These are phyloP conservation scores for Ceratonia siliqua DNA, from an alignment of 306 rosid species.

Conservation along the genomic window DNA sequence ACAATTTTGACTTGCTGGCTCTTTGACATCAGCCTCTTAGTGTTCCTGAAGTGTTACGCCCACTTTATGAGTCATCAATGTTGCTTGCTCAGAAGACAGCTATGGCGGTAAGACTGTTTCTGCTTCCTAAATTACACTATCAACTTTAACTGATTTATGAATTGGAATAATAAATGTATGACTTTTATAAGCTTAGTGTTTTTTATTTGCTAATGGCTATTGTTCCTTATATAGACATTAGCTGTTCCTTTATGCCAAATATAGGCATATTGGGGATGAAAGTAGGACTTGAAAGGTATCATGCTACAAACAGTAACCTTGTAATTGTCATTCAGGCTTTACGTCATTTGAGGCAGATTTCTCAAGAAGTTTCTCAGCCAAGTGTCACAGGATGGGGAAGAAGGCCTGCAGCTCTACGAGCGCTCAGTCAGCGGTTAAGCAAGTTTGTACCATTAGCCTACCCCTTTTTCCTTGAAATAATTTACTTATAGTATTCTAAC, in stretches of 20 bases:
- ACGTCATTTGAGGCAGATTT: slow-evolving; percentile 92
- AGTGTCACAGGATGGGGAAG: slow-evolving; percentile 91
- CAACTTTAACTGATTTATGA: slow-evolving; percentile 6
- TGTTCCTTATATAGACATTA: background rate
- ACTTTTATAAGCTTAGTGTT: background rate
- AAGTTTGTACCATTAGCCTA: slow-evolving; percentile 48
- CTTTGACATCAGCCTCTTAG: slow-evolving; percentile 76
- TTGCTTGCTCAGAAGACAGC: slow-evolving; percentile 93
- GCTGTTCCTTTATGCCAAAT: background rate
- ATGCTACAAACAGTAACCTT: slow-evolving; percentile 13
- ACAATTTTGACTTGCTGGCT: slow-evolving; percentile 28
- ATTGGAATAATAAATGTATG: background rate
- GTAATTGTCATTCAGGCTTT: slow-evolving; percentile 65
- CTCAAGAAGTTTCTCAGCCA: slow-evolving; percentile 97
- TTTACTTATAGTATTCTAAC: background rate
- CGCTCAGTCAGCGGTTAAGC: slow-evolving; percentile 85
- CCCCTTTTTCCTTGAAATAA: background rate
- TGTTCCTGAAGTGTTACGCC: slow-evolving; percentile 97
- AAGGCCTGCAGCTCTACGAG: slow-evolving; percentile 89
- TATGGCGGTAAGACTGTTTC: slow-evolving; percentile 67
- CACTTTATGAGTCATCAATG: slow-evolving; percentile 87
- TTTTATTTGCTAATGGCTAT: background rate
- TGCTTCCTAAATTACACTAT: background rate
- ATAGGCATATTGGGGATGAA: background rate
- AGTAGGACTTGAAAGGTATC: background rate